A percentile compares a stretch with the other conserved stretches of the same genome.
Evolutionary conservation across 441 rosid species (phyloP).

Genomic region (Eugenia klotzschiana): DNA sequence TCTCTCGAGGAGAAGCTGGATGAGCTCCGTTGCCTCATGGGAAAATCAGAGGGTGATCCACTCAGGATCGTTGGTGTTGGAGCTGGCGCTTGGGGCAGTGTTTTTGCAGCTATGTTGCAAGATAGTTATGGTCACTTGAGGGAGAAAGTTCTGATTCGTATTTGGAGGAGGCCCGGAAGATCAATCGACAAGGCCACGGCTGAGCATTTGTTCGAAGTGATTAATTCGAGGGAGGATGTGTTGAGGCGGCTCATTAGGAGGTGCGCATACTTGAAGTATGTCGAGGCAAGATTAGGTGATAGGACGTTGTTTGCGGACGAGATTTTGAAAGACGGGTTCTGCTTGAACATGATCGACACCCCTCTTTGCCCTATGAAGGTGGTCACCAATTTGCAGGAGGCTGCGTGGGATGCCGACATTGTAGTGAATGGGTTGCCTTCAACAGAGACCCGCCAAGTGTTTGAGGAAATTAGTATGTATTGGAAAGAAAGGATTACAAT

Average conservation of each 20-base stretch:
- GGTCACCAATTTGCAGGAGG: conserved; percentile 93
- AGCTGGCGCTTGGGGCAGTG: conserved; percentile 99
- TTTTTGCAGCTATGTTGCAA: conserved; percentile 78
- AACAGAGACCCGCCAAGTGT: conserved; percentile 68
- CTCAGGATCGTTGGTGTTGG: conserved; percentile 80
- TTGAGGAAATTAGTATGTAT: conserved; percentile 70
- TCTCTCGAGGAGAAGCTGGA: conserved; percentile 55
- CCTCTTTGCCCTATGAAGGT: conserved; percentile 89
- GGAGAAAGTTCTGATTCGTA: conserved; percentile 73
- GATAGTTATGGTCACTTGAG: conserved; percentile 70
- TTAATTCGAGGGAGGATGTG: conserved; percentile 88
- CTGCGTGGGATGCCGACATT: conserved; percentile 97
- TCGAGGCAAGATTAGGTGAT: conserved; percentile 91
- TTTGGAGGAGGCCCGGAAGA: conserved; percentile 89
- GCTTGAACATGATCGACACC: conserved; percentile 92
- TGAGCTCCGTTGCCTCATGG: conserved; percentile 49
- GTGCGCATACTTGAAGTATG: conserved; percentile 90
- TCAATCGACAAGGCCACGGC: conserved; percentile 63
- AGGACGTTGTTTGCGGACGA: conserved; percentile 79
- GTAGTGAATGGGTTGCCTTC: conserved; percentile 95
- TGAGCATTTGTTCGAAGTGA: conserved; percentile 86
- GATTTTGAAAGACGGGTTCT: conserved; percentile 90
- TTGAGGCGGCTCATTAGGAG: conserved; percentile 86
- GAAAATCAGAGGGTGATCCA: conserved; percentile 74
- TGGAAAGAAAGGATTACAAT: conserved; percentile 80